Conservation (phyloP, 768 basidiomycete genomes). For the Leccinum aurantiacum region DNA sequence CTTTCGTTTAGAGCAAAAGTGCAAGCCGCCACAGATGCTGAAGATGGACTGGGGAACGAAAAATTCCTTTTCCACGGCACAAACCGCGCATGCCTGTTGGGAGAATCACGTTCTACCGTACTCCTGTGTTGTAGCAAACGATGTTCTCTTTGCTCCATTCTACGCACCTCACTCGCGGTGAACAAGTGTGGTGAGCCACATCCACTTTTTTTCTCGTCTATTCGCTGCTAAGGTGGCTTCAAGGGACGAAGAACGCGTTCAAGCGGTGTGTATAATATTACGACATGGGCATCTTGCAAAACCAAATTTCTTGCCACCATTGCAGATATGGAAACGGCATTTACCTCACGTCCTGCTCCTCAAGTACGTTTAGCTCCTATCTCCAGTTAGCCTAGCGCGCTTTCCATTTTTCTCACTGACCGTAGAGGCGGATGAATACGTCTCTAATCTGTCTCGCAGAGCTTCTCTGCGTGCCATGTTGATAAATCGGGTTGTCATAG, state of each 20-base stretch:
- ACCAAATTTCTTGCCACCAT: not conserved
- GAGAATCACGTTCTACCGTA: constrained; percentile 13
- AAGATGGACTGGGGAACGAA: constrained; percentile 13
- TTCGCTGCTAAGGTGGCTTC: not conserved
- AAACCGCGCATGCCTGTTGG: constrained; percentile 15
- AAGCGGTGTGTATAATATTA: constrained; percentile 12
- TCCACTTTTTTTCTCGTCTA: not conserved
- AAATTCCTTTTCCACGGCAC: constrained; percentile 15
- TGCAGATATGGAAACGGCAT: constrained; percentile 15
- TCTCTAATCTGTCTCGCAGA: constrained; percentile 14
- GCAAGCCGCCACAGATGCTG: constrained; percentile 5
- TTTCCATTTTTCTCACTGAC: constrained; percentile 9
- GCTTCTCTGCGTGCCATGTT: constrained; percentile 14
- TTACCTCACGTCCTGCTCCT: constrained; percentile 16
- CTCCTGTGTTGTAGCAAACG: constrained; percentile 6
- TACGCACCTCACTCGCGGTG: constrained; percentile 15
- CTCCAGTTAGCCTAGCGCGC: not conserved
- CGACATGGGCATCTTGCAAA: not conserved
- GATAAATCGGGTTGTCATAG: constrained; percentile 8
- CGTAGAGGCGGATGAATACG: constrained; percentile 17
- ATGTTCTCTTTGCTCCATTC: constrained; percentile 16
- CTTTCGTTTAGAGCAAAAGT: constrained; percentile 4
- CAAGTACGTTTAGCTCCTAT: constrained; percentile 9
- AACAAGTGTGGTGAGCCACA: constrained; percentile 10
- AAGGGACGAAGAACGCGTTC: constrained; percentile 17